Evolutionary conservation across 345 rosid genomes (phyloP).

Genomic region (Erodium maritimum): DNA sequence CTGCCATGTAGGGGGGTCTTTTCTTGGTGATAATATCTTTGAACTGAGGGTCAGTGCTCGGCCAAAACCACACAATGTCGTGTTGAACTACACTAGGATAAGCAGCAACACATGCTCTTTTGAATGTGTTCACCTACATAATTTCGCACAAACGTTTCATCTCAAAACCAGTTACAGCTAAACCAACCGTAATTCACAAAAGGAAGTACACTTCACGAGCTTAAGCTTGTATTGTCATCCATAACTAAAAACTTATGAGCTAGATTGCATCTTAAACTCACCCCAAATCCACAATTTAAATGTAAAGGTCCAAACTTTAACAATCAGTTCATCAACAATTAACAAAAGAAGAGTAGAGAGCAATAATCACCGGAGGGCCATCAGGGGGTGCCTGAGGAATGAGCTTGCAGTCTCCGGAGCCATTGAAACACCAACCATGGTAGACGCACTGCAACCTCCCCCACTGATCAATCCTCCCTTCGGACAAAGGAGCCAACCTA

Average conservation of each 20-base stretch:
- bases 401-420: slow-evolving; percentile 64
- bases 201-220: too few relatives aligned
- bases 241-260: too few relatives aligned
- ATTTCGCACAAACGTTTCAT: too few relatives aligned
- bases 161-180: too few relatives aligned
- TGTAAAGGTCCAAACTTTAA: too few relatives aligned
- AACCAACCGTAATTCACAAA: too few relatives aligned
- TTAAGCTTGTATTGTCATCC: too few relatives aligned
- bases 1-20: slow-evolving; percentile 67
- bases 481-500: slow-evolving; percentile 64
- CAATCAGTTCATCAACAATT: too few relatives aligned
- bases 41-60: slow-evolving; percentile 58
- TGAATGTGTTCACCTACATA: slow-evolving; percentile 53
- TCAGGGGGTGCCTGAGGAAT: slow-evolving; percentile 74
- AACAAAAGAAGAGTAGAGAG: too few relatives aligned
- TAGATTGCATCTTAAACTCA: too few relatives aligned
- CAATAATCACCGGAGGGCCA: slow-evolving; percentile 68
- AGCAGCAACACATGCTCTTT: slow-evolving; percentile 64
- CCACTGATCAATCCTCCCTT: slow-evolving; percentile 76
- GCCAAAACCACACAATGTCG: slow-evolving; percentile 93
- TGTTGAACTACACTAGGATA: slow-evolving; percentile 69
- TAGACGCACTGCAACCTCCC: slow-evolving; percentile 82
- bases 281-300: too few relatives aligned
- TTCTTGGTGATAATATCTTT: slow-evolving; percentile 46
- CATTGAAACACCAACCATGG: slow-evolving; percentile 87